phyloP scores from a whole-genome alignment of 83 land plant genomes.

The Larix sibirica region DNA sequence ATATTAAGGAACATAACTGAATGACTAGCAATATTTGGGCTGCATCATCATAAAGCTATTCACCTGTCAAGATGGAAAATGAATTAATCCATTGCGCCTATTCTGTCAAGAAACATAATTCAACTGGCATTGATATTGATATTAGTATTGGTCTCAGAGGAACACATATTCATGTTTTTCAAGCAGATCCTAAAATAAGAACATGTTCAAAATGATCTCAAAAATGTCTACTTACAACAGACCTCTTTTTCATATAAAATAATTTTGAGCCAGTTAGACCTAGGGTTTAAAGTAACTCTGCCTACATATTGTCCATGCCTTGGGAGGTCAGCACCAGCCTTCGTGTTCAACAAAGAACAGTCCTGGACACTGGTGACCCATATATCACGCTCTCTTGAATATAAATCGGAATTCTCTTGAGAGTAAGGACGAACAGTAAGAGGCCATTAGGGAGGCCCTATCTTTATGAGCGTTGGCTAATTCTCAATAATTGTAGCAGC shows the following conservation, averaged over 20 bases:
- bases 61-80: conserved; percentile 1
- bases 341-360: neutral
- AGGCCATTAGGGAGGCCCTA: too few species aligned
- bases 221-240: too few species aligned
- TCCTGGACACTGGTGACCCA: too few species aligned
- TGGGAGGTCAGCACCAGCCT: neutral
- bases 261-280: too few species aligned
- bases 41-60: neutral
- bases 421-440: too few species aligned
- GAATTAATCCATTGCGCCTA: neutral
- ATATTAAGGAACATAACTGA: conserved; percentile 1
- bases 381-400: too few species aligned
- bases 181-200: neutral
- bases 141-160: neutral
- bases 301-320: neutral
- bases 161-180: neutral
- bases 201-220: neutral
- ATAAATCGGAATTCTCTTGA: too few species aligned
- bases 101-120: neutral
- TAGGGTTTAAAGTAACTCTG: too few species aligned
- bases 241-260: too few species aligned
- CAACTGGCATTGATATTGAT: neutral
- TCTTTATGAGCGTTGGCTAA: too few species aligned
- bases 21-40: neutral
- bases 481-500: too few species aligned